These are phyloP conservation scores for Reutealis trisperma DNA, from an alignment of 345 rosid genomes.

Conservation along the genomic window DNA sequence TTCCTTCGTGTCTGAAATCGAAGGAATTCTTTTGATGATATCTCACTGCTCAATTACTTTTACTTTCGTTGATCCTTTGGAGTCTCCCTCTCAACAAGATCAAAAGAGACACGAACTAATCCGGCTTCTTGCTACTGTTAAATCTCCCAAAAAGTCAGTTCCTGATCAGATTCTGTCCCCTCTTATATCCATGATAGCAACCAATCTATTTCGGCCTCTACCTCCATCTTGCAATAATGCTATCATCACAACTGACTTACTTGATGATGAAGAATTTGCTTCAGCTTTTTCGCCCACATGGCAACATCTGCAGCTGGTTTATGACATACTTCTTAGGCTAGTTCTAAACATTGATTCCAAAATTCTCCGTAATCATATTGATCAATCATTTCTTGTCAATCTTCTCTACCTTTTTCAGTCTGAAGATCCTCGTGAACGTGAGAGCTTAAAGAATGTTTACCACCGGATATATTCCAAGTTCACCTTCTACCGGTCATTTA, in stretches of 20 bases:
- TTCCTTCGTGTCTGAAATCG: constrained; percentile 26
- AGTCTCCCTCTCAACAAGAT: constrained; percentile 56
- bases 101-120: constrained; percentile 48
- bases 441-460: constrained; percentile 54
- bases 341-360: constrained; percentile 41
- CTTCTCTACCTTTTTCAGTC: constrained; percentile 57
- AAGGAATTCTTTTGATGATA: constrained; percentile 40
- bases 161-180: constrained; percentile 32
- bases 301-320: constrained; percentile 57
- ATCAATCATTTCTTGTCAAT: constrained; percentile 40
- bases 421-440: constrained; percentile 61
- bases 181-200: constrained; percentile 51
- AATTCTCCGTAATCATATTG: constrained; percentile 38
- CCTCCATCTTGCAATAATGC: constrained; percentile 39
- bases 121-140: constrained; percentile 43
- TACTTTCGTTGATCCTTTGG: constrained; percentile 49
- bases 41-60: constrained; percentile 40
- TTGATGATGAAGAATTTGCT: constrained; percentile 47
- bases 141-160: constrained; percentile 32
- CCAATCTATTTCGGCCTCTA: constrained; percentile 58
- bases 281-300: constrained; percentile 39
- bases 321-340: constrained; percentile 48
- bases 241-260: constrained; percentile 23
- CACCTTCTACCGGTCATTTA: constrained; percentile 50
- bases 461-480: constrained; percentile 53